These are phyloP conservation scores for Lachancea kluyveri DNA, from an alignment of 805 yeast species.

Conservation along the genomic window DNA sequence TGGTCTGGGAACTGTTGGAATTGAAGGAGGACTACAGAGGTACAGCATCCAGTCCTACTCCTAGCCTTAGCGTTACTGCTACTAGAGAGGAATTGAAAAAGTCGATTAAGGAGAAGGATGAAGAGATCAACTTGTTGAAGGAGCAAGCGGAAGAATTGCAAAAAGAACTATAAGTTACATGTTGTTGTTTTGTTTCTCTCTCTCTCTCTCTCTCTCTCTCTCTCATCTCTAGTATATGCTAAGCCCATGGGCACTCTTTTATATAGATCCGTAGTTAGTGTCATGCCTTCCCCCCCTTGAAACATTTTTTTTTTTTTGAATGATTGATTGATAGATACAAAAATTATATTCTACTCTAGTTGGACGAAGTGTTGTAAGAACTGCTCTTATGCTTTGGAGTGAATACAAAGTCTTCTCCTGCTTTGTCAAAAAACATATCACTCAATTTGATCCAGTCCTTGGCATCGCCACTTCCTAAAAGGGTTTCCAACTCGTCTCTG, in stretches of 20 bases:
- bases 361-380: too few species aligned
- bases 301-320: too few species aligned
- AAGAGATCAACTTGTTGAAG: conserved; percentile 60
- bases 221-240: too few species aligned
- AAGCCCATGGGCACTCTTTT: too few species aligned
- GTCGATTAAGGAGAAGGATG: conserved; percentile 52
- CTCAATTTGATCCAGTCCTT: conserved; percentile 94
- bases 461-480: conserved; percentile 78
- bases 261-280: too few species aligned
- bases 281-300: too few species aligned
- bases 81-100: conserved; percentile 40
- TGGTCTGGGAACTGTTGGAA: conserved; percentile 65
- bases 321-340: too few species aligned
- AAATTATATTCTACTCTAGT: too few species aligned
- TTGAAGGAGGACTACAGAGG: conserved; percentile 51
- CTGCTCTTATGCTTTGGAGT: conserved; percentile 95
- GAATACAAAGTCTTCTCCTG: conserved; percentile 66
- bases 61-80: conserved; percentile 7
- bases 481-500: conserved; percentile 85
- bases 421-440: conserved; percentile 92
- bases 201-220: too few species aligned
- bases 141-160: conserved; percentile 66
- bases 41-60: conserved; percentile 1
- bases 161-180: conserved; percentile 53
- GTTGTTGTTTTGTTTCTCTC: too few species aligned